Conservation (phyloP, 768 basidiomycete species). For the Leccinellum albellum region DNA sequence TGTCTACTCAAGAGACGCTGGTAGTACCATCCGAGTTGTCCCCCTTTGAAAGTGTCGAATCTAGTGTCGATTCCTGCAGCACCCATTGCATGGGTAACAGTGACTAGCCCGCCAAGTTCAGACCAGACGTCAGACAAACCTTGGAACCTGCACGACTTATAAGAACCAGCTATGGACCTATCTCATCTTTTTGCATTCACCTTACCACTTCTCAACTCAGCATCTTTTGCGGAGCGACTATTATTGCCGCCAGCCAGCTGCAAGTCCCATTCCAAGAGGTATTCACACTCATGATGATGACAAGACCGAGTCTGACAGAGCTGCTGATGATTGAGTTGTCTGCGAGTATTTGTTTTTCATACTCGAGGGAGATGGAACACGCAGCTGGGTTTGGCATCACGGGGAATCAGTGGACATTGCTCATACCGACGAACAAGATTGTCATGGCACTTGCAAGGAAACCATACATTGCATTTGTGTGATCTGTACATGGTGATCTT, state of each 20-base stretch:
- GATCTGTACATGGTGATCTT: neutral
- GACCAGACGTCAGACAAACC: too few species aligned
- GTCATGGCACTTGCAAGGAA: constrained; percentile 77
- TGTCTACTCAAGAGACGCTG: too few species aligned
- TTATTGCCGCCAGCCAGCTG: constrained; percentile 15
- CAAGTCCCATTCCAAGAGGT: constrained; percentile 3
- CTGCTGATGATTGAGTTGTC: constrained; percentile 72
- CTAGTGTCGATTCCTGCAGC: too few species aligned
- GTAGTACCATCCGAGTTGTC: too few species aligned
- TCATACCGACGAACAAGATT: constrained; percentile 86
- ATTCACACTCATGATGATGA: constrained; percentile 37
- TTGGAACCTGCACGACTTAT: too few species aligned
- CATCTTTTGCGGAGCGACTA: constrained; percentile 29
- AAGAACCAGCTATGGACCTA: constrained; percentile 14
- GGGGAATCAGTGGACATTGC: constrained; percentile 46
- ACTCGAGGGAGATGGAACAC: constrained; percentile 69
- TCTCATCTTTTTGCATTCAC: constrained; percentile 23
- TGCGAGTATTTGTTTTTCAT: constrained; percentile 80
- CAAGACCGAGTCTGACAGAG: constrained; percentile 63
- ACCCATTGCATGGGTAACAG: too few species aligned
- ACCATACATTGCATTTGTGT: constrained; percentile 50
- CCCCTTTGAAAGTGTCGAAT: too few species aligned
- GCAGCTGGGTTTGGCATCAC: constrained; percentile 43
- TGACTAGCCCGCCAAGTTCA: too few species aligned
- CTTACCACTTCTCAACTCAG: constrained; percentile 30